Evolutionary conservation across 2,329 filamentous ascomycete species (phyloP).

Genomic region (Rhytidhysteron rufulum): DNA sequence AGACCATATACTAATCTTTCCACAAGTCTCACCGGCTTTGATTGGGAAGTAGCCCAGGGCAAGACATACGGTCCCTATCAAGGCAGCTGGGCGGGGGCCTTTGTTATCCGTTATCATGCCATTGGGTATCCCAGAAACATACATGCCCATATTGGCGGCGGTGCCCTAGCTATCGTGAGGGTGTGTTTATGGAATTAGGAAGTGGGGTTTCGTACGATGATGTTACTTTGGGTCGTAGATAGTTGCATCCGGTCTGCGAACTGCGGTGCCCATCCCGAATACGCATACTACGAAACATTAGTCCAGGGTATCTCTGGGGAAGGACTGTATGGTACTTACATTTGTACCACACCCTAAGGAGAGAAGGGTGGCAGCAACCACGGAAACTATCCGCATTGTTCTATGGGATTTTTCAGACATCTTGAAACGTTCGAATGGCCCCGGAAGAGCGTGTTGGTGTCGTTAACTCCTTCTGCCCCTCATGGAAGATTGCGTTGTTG

Average conservation of each 20-base stretch:
- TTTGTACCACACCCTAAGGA: conserved; percentile 91
- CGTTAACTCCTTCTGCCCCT: neutral
- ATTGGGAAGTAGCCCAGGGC: conserved; percentile 82
- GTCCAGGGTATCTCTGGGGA: conserved; percentile 6
- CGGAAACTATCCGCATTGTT: conserved; percentile 72
- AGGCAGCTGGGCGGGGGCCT: conserved; percentile 74
- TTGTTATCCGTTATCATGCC: conserved; percentile 81
- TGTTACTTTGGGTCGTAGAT: conserved; percentile 86
- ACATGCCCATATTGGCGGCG: conserved; percentile 91
- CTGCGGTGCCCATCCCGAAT: conserved; percentile 95
- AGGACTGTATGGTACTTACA: conserved; percentile 53
- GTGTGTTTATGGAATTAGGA: conserved; percentile 6
- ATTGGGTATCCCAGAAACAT: conserved; percentile 81
- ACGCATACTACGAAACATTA: conserved; percentile 71
- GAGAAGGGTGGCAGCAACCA: conserved; percentile 78
- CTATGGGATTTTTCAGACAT: conserved; percentile 51
- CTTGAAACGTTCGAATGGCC: conserved; percentile 27
- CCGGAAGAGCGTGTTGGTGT: conserved; percentile 5
- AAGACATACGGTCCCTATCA: conserved; percentile 70
- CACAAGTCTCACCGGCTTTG: conserved; percentile 48
- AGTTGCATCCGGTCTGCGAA: conserved; percentile 84
- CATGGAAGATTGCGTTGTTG: neutral
- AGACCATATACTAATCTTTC: neutral
- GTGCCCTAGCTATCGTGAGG: conserved; percentile 45
- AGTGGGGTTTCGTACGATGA: conserved; percentile 62